Evolutionary conservation across 805 yeast genomes (phyloP).

Genomic region (Osmozyma mogii): DNA sequence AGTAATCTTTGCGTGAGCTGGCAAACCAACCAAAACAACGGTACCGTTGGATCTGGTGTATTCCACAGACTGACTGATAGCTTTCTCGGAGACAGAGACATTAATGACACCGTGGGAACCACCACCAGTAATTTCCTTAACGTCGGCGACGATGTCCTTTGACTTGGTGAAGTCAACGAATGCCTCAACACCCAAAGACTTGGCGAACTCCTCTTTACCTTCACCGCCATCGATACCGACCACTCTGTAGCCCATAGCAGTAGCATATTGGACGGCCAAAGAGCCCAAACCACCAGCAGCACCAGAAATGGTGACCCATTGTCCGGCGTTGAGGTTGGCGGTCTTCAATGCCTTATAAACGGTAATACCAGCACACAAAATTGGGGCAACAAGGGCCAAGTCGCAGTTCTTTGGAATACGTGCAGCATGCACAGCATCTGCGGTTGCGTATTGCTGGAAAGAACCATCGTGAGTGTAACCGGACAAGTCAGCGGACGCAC

Average conservation of each 20-base stretch:
- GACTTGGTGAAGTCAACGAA: slow-evolving; percentile 27
- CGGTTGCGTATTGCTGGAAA: slow-evolving; percentile 85
- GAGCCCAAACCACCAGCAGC: slow-evolving; percentile 80
- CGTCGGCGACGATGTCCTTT: slow-evolving; percentile 47
- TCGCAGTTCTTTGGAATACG: slow-evolving; percentile 66
- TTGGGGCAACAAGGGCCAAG: slow-evolving; percentile 70
- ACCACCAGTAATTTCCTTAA: slow-evolving; percentile 53
- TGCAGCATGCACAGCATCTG: slow-evolving; percentile 84
- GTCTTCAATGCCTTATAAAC: slow-evolving; percentile 87
- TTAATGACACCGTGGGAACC: slow-evolving; percentile 52
- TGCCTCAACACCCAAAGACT: slow-evolving; percentile 21
- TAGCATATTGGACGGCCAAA: slow-evolving; percentile 66
- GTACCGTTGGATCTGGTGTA: slow-evolving; percentile 33
- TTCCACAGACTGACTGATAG: slow-evolving; percentile 16
- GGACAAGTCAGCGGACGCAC: slow-evolving; percentile 54
- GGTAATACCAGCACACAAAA: slow-evolving; percentile 87
- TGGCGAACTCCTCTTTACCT: slow-evolving; percentile 45
- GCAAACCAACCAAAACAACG: slow-evolving; percentile 54
- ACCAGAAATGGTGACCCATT: slow-evolving; percentile 73
- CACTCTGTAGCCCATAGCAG: slow-evolving; percentile 69
- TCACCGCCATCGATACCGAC: slow-evolving; percentile 67
- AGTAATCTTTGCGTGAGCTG: slow-evolving; percentile 67
- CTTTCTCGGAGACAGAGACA: slow-evolving; percentile 1
- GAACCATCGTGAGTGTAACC: slow-evolving; percentile 90
- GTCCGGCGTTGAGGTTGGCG: slow-evolving; percentile 59